Evolutionary conservation across 148 eudicot genomes (phyloP), one percentile per base, ranked within the genome.

Genomic region (Bassia scoparia): DNA sequence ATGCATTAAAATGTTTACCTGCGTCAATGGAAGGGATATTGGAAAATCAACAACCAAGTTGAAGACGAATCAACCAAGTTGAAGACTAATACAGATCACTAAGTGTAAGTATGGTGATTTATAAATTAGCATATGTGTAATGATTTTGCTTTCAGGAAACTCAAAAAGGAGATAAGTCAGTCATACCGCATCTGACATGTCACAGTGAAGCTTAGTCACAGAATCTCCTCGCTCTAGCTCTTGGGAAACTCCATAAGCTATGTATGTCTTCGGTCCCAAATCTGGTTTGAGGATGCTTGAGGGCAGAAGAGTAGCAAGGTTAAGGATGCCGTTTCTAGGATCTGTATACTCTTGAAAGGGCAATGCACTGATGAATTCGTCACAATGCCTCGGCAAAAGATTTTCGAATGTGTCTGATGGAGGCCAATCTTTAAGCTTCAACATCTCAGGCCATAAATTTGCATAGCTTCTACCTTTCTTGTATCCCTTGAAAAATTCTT

Each of bases 351-450:
- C 96, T 44, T 84, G 91, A 71, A 84, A 89, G 0, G 99, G 97
- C 72, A 95, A 80, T 52, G 93, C 90, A 69, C 80, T 78, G 15
- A 95, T 86, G 62, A 91, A 95, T 77, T 91, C 97, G 48, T 88
- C 90, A 68, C 90, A 87, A 35, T 95, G 99, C 38, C 97, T 86
- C 3, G 99, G 99, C 80, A 95, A 76, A 12, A 87, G 79, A 79
- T 95, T 82, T 50, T 95, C 99, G 81, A 95, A 95, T 53, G 80
- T 91, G 77, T 88, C 87, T 2, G 96, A 88, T 62, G 97, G 97
- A 35, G 98, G 98, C 98, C 98, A 95, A 67, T 95, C 98, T 86
- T 89, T 95, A 7, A 95, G 85, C 83, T 95, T 95, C 55, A 95
- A 82, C 98, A 95, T 91, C 85, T 86, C 89, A 21, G 98, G 98